Evolutionary conservation across 2,329 filamentous ascomycete species (phyloP).

Genomic region (Aspergillus nomiae): DNA sequence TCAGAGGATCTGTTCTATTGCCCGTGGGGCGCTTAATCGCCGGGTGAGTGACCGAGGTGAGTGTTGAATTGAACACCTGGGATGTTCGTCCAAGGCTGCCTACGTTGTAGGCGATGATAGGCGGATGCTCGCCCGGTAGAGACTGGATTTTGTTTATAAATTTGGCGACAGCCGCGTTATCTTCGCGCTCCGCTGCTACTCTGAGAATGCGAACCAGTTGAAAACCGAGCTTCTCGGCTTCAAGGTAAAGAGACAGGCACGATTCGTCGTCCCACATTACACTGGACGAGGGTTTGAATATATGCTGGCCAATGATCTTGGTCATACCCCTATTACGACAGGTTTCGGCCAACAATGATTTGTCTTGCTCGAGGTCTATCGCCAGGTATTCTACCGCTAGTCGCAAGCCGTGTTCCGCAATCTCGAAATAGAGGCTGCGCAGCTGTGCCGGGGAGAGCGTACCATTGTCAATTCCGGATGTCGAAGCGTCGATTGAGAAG

Average conservation of each 20-base stretch:
- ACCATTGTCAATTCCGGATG: slow-evolving; percentile 16
- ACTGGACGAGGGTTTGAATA: slow-evolving; percentile 31
- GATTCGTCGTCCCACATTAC: slow-evolving; percentile 39
- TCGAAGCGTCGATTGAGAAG: slow-evolving; percentile 53
- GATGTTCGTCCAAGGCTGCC: slow-evolving; percentile 45
- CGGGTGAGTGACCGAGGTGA: slow-evolving; percentile 46
- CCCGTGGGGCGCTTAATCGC: slow-evolving; percentile 30
- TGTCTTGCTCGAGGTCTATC: slow-evolving; percentile 38
- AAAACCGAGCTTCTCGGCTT: slow-evolving; percentile 39
- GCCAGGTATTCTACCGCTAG: slow-evolving; percentile 45
- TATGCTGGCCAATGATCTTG: slow-evolving; percentile 43
- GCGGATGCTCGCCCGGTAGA: slow-evolving; percentile 31
- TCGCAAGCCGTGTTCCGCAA: slow-evolving; percentile 43
- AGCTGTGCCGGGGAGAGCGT: slow-evolving; percentile 13
- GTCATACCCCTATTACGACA: slow-evolving; percentile 40
- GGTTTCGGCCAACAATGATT: slow-evolving; percentile 26
- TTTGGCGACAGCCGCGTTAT: slow-evolving; percentile 39
- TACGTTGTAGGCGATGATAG: slow-evolving; percentile 45
- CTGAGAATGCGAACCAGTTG: slow-evolving; percentile 44
- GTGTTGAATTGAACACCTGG: slow-evolving; percentile 45
- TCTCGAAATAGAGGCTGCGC: slow-evolving; percentile 32
- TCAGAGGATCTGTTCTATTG: slow-evolving; percentile 33
- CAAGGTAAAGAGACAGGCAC: slow-evolving; percentile 35
- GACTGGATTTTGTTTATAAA: slow-evolving; percentile 40
- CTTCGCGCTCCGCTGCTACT: slow-evolving; percentile 37